phyloP scores from a whole-genome alignment of 1,284 basidiomycete genomes.

The Mycosarcoma mackinlayi region DNA sequence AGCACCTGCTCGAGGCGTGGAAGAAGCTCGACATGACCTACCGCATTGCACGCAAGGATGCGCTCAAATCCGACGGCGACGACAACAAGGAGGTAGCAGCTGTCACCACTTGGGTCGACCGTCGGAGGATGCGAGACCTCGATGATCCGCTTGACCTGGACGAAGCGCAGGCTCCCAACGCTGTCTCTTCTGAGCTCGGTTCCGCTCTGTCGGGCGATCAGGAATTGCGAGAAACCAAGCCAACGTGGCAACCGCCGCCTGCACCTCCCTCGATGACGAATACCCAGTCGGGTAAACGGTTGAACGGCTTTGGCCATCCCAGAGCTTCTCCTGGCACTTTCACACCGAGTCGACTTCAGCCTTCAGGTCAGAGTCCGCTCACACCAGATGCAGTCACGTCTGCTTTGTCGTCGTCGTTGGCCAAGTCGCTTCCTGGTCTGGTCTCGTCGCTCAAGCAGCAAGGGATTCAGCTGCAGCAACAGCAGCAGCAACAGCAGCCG shows the following conservation, averaged over 20 bases:
- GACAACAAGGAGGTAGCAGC: conserved; percentile 24
- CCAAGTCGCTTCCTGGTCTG: conserved; percentile 36
- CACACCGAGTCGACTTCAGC: conserved; percentile 25
- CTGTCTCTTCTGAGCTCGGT: conserved; percentile 50
- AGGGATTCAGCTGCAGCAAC: conserved; percentile 13
- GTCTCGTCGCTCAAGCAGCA: conserved; percentile 47
- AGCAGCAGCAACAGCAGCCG: conserved; percentile 23
- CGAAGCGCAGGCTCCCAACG: conserved; percentile 53
- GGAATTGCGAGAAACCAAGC: conserved; percentile 24
- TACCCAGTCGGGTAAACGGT: conserved; percentile 8
- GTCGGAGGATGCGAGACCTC: conserved; percentile 38
- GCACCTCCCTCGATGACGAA: conserved; percentile 12
- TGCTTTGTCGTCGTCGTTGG: conserved; percentile 32
- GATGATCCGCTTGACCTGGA: conserved; percentile 48
- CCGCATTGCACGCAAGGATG: conserved; percentile 75
- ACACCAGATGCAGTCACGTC: conserved; percentile 39
- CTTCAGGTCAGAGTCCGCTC: conserved; percentile 30
- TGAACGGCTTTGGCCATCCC: conserved; percentile 20
- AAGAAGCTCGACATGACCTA: conserved; percentile 79
- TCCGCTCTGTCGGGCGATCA: conserved; percentile 30
- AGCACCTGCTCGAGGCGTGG: conserved; percentile 80
- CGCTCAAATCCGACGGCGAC: conserved; percentile 69
- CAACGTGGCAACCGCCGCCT: conserved; percentile 40
- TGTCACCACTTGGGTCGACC: conserved; percentile 34
- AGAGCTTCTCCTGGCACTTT: conserved; percentile 22